Evolutionary conservation across 768 basidiomycete genomes (phyloP), one percentile per base, ranked within the genome.

Genomic region (Lactifluus piperatus): DNA sequence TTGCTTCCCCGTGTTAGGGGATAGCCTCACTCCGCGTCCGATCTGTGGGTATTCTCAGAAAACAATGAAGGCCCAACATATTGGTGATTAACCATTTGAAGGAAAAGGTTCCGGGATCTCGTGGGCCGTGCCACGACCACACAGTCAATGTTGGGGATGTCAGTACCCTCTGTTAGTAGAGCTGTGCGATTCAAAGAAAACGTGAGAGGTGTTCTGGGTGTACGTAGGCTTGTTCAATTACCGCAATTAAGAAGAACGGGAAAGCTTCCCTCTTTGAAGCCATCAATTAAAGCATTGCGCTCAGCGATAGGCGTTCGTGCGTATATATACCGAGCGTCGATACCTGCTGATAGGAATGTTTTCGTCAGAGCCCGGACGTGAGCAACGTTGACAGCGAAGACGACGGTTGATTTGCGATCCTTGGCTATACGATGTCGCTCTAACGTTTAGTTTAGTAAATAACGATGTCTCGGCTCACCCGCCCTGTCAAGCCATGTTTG

Each of bases 101-200:
- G 82, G 67, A 94, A 92, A 11, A 95, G 71, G 68, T 95, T 97
- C 34, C 83, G 79, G 13, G 93, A 95, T 26, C 88, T 80, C 2
- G 94, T 97, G 18, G 94, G 94, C 20, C 91, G 79, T 16, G 89
- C 92, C 20, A 97, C 74, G 34, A 97, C 70, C 9, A 97, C 80
- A 62, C 94, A 97, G 66, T 98, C 94, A 55, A 97, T 88, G 60
- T 90, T 91, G 2, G 94, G 94, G 52, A 97, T 91, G 74, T 98
- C 94, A 20, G 93, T 83, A 4, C 94, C 94, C 74, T 97, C 94
- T 1, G 93, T 95, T 63, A 97, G 75, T 49, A 97, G 88, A 22
- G 91, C 91, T 86, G 53, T 32, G 45, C 0, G 39, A 41, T 10
- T 27, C 29, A 9, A 50, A 46, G 10, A 9, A 41, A 57, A 41